Evolutionary conservation across 2,329 filamentous ascomycete species (phyloP).

Genomic region (Sporothrix sp.): DNA sequence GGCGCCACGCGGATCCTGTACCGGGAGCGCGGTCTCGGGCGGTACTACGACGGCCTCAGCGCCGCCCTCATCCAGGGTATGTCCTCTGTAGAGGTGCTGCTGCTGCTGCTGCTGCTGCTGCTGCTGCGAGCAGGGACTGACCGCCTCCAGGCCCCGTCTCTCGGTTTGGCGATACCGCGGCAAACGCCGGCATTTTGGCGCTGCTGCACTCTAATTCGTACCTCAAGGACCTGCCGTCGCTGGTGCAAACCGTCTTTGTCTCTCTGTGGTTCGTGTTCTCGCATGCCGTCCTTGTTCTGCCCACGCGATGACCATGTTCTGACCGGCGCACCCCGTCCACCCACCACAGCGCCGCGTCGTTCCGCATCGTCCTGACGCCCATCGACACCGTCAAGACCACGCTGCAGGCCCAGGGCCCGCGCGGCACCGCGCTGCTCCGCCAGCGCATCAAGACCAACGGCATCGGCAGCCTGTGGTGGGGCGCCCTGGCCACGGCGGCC

Average conservation of each 20-base stretch:
- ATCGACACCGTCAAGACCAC: constrained; percentile 43
- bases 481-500: constrained; percentile 37
- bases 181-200: constrained; percentile 40
- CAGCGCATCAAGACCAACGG: constrained; percentile 36
- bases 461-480: constrained; percentile 39
- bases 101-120: no score
- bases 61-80: constrained; percentile 36
- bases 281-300: not conserved
- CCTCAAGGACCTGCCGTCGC: constrained; percentile 32
- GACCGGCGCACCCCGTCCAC: constrained; percentile 17
- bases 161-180: constrained; percentile 39
- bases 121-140: no score
- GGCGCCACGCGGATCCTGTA: constrained; percentile 32
- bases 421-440: constrained; percentile 33
- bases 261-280: constrained; percentile 30
- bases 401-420: constrained; percentile 36
- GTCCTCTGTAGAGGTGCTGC: not conserved
- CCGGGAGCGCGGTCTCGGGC: constrained; percentile 30
- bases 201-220: constrained; percentile 38
- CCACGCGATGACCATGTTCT: no score
- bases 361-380: constrained; percentile 38
- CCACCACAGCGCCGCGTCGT: constrained; percentile 29
- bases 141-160: constrained; percentile 37
- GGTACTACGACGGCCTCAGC: constrained; percentile 37
- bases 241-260: constrained; percentile 36